Evolutionary conservation across 805 yeast species (phyloP).

Genomic region (Starmerella davenportii): DNA sequence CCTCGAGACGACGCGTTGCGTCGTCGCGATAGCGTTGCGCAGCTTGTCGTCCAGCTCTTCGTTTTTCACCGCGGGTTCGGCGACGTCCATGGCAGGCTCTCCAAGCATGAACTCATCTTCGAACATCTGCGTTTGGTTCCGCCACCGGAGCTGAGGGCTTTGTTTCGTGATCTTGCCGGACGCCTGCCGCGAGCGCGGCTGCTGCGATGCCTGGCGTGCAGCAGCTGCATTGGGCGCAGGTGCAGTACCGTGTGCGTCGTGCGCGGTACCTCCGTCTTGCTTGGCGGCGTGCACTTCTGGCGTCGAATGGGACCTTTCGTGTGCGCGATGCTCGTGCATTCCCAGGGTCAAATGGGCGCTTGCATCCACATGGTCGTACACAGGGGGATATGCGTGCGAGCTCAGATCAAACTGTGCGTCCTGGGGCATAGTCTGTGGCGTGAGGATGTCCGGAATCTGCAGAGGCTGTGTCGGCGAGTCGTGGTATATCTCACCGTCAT

Average conservation of each 20-base stretch:
- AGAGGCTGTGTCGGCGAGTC: background rate
- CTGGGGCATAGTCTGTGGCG: background rate
- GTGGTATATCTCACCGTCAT: background rate
- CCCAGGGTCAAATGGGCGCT: background rate
- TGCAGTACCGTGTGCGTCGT: background rate
- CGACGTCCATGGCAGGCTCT: slow-evolving; percentile 9
- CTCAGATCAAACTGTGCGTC: background rate
- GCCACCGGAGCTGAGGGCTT: slow-evolving; percentile 10
- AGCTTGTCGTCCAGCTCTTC: slow-evolving; percentile 12
- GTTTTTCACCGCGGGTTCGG: background rate
- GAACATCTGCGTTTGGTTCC: slow-evolving; percentile 1
- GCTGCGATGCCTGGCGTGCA: background rate
- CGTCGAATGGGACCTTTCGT: background rate
- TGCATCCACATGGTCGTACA: background rate
- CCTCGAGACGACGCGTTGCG: slow-evolving; percentile 5
- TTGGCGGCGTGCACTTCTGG: background rate
- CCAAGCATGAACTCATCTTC: slow-evolving; percentile 13
- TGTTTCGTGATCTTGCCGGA: slow-evolving; percentile 8
- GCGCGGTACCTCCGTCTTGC: background rate
- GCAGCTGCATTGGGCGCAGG: background rate
- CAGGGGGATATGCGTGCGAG: background rate
- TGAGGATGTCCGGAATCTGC: background rate
- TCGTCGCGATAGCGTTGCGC: slow-evolving; percentile 11
- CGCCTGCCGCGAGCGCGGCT: background rate
- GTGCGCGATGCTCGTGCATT: background rate